phyloP scores from a whole-genome alignment of 768 basidiomycete genomes.

The Basidioascus undulatus region DNA sequence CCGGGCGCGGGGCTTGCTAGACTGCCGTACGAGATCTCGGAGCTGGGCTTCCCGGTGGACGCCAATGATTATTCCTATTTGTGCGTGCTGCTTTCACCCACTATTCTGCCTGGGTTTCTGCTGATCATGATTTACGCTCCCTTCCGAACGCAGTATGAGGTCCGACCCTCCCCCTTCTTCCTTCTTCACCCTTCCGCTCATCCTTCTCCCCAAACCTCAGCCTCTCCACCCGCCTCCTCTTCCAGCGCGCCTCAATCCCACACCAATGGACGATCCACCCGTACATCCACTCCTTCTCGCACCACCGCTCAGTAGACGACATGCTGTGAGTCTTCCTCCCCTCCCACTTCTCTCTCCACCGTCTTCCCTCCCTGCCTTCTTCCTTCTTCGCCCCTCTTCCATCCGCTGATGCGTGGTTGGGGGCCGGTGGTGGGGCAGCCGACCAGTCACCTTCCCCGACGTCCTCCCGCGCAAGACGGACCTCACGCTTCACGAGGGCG shows the following conservation, averaged over 20 bases:
- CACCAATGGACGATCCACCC: slow-evolving; percentile 34
- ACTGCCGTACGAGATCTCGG: slow-evolving; percentile 42
- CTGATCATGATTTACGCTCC: too few relatives aligned
- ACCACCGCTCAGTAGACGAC: slow-evolving; percentile 28
- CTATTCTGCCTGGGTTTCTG: too few relatives aligned
- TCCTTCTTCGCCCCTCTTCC: too few relatives aligned
- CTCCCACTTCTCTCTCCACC: too few relatives aligned
- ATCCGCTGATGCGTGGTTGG: too few relatives aligned
- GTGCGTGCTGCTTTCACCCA: too few relatives aligned
- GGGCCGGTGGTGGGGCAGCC: too few relatives aligned
- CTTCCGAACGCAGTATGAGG: too few relatives aligned
- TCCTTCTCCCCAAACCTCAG: slow-evolving; percentile 37
- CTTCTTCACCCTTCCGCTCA: background rate
- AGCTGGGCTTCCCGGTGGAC: slow-evolving; percentile 19
- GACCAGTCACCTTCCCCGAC: slow-evolving; percentile 33
- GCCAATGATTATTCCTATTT: slow-evolving; percentile 1
- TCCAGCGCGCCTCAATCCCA: slow-evolving; percentile 26
- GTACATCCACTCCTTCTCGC: slow-evolving; percentile 45
- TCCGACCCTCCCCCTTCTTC: too few relatives aligned
- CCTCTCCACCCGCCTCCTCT: slow-evolving; percentile 32
- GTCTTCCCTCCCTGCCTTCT: too few relatives aligned
- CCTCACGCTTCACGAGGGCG: slow-evolving; percentile 29
- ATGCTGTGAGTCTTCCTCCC: too few relatives aligned
- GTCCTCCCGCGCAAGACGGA: slow-evolving; percentile 26
- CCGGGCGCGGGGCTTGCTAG: slow-evolving; percentile 41